A percentile compares a stretch with the other conserved stretches of the same genome.
phyloP scores from a whole-genome alignment of 2,329 filamentous ascomycete species.

The Neofusicoccum ribis region DNA sequence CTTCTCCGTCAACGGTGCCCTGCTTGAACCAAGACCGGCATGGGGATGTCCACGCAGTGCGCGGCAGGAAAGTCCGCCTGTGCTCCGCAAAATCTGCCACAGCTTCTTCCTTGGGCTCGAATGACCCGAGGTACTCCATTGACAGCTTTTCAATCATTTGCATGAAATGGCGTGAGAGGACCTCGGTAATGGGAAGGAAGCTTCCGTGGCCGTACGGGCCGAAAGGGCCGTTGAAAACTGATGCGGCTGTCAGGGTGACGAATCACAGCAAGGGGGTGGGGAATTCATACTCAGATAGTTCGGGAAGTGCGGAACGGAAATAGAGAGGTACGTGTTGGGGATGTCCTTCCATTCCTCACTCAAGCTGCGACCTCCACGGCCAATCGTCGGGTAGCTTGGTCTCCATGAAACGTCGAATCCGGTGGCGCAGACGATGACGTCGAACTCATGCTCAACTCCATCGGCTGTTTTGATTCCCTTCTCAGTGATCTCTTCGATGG shows the following conservation, averaged over 20 bases:
- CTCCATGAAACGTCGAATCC: slow-evolving; percentile 34
- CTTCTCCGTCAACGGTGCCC: slow-evolving; percentile 34
- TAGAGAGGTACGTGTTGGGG: slow-evolving; percentile 31
- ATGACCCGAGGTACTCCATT: slow-evolving; percentile 31
- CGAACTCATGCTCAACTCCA: slow-evolving; percentile 33
- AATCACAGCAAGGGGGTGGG: no score
- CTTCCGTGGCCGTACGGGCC: neutral
- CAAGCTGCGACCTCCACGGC: neutral
- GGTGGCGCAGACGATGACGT: slow-evolving; percentile 35
- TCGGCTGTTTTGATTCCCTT: slow-evolving; percentile 31
- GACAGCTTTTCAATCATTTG: neutral
- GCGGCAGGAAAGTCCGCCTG: slow-evolving; percentile 26
- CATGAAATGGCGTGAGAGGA: neutral
- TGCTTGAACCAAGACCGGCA: slow-evolving; percentile 38
- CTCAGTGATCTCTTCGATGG: slow-evolving; percentile 32
- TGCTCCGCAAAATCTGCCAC: slow-evolving; percentile 32
- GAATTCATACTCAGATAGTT: slow-evolving; percentile 16
- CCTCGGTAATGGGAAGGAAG: neutral
- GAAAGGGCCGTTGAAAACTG: slow-evolving; percentile 17
- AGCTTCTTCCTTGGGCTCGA: slow-evolving; percentile 34
- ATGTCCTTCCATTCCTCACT: neutral
- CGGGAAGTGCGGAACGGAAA: slow-evolving; percentile 3
- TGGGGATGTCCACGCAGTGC: slow-evolving; percentile 35
- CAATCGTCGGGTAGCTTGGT: slow-evolving; percentile 19
- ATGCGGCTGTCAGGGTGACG: slow-evolving; percentile 14